Conservation (phyloP, 768 basidiomycete genomes). For the Xerocomus spinulosus region DNA sequence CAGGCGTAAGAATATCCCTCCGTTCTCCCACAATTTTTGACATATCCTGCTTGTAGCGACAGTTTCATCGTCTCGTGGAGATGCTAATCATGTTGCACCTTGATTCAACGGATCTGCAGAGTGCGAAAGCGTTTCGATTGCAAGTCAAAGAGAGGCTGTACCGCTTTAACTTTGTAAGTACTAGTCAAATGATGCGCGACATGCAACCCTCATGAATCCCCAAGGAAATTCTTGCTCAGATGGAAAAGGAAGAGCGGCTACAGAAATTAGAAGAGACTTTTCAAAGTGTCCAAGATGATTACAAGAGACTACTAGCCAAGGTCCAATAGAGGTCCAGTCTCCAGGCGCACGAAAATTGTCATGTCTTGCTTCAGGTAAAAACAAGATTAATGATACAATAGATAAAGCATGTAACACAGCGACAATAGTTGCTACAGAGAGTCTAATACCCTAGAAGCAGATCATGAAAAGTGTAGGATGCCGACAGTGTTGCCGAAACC, state of each 20-base stretch:
- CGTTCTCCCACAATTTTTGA: not conserved
- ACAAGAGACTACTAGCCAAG: conserved; percentile 68
- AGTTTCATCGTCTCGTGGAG: conserved; percentile 88
- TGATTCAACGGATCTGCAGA: conserved; percentile 53
- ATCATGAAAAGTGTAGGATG: conserved; percentile 24
- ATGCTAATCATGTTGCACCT: conserved; percentile 79
- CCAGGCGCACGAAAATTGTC: not conserved
- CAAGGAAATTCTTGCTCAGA: conserved; percentile 85
- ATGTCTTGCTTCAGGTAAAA: not conserved
- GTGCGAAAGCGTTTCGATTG: conserved; percentile 66
- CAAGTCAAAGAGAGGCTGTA: conserved; percentile 95
- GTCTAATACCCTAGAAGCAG: not conserved
- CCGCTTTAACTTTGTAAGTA: conserved; percentile 87
- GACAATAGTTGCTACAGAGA: conserved; percentile 17
- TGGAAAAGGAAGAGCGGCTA: conserved; percentile 82
- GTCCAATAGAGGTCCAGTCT: conserved; percentile 26
- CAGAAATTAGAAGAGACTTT: conserved; percentile 93
- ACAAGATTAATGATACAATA: conserved; percentile 22
- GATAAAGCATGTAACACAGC: conserved; percentile 16
- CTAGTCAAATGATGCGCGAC: not conserved
- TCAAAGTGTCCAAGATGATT: conserved; percentile 79
- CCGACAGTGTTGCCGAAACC: conserved; percentile 72
- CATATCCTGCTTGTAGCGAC: conserved; percentile 52
- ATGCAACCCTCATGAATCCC: not conserved
- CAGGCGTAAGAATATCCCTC: conserved; percentile 51